phyloP scores from a whole-genome alignment of 176 grass and related monocot genomes.

The Bothriochloa decipiens region DNA sequence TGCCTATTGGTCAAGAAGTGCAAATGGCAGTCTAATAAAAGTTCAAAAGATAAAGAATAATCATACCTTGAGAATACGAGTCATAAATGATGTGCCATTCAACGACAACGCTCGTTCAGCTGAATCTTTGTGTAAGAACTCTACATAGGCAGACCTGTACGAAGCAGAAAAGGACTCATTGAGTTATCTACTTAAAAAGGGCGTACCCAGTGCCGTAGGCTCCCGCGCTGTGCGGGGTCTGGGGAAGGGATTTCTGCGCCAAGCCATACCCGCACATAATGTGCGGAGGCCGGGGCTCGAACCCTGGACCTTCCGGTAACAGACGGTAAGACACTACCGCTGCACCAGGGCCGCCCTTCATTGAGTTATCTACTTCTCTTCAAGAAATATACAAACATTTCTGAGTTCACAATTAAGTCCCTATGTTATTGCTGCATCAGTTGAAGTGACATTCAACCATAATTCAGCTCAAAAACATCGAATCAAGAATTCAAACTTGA shows the following conservation, averaged over 20 bases:
- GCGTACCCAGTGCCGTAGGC: too few species aligned
- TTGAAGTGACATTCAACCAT: slow-evolving; percentile 12
- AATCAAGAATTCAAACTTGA: slow-evolving; percentile 1
- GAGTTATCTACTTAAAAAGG: not conserved
- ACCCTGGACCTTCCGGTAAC: too few species aligned
- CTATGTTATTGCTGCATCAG: slow-evolving; percentile 23
- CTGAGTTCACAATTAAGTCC: slow-evolving; percentile 2
- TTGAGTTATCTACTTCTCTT: not conserved
- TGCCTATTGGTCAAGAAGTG: not conserved
- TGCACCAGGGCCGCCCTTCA: too few species aligned
- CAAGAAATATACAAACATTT: slow-evolving; percentile 2
- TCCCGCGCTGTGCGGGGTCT: too few species aligned
- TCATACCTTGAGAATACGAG: slow-evolving; percentile 86
- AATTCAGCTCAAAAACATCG: slow-evolving; percentile 6
- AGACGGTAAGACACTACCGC: too few species aligned
- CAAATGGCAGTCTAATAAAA: not conserved
- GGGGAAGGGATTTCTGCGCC: too few species aligned
- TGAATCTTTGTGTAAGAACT: slow-evolving; percentile 91
- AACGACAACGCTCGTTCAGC: slow-evolving; percentile 83
- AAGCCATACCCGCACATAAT: too few species aligned
- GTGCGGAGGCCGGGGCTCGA: too few species aligned
- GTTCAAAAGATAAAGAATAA: slow-evolving; percentile 2
- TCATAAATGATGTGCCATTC: slow-evolving; percentile 98
- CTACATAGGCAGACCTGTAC: slow-evolving; percentile 80
- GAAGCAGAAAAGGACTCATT: slow-evolving; percentile 23